Percentiles rank a stretch among this genome's conserved stretches.
Conservation (phyloP, 2,329 filamentous ascomycete genomes). For the Fusarium sp. region DNA sequence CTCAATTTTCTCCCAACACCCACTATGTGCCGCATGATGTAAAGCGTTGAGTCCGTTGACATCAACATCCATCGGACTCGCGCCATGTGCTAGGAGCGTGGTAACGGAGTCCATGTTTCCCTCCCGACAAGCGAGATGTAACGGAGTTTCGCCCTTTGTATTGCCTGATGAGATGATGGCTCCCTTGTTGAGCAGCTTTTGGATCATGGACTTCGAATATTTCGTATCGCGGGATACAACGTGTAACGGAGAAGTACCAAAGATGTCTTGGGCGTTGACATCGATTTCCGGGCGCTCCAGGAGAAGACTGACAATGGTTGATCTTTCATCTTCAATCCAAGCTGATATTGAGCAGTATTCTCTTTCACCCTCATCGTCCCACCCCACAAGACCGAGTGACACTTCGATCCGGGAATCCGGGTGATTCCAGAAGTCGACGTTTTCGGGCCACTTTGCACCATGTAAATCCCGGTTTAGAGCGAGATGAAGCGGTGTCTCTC, state of each 20-base stretch:
- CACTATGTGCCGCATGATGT: constrained; percentile 11
- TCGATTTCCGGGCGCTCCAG: constrained; percentile 1
- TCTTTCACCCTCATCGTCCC: not conserved
- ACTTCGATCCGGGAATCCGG: constrained; percentile 1
- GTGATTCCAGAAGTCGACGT: constrained; percentile 14
- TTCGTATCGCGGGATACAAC: not conserved
- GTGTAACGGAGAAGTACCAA: constrained; percentile 11
- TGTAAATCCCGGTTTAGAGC: constrained; percentile 5
- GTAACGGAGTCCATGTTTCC: not conserved
- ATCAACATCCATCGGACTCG: constrained; percentile 2
- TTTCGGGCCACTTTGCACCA: not conserved
- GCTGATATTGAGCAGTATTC: not conserved
- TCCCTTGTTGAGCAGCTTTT: constrained; percentile 4
- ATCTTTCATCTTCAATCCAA: not conserved
- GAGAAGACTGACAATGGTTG: constrained; percentile 6
- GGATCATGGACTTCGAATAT: not conserved
- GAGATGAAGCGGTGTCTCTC: constrained; percentile 11
- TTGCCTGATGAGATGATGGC: constrained; percentile 5
- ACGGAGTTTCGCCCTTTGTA: constrained; percentile 7
- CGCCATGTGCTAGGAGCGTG: constrained; percentile 4
- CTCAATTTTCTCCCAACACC: not conserved
- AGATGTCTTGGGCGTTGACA: constrained; percentile 13
- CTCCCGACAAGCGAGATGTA: constrained; percentile 3
- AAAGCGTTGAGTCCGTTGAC: constrained; percentile 13
- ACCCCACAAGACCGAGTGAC: not conserved